Evolutionary conservation across 164 flowering plant species (phyloP).

Genomic region (Cinnamomum chago): DNA sequence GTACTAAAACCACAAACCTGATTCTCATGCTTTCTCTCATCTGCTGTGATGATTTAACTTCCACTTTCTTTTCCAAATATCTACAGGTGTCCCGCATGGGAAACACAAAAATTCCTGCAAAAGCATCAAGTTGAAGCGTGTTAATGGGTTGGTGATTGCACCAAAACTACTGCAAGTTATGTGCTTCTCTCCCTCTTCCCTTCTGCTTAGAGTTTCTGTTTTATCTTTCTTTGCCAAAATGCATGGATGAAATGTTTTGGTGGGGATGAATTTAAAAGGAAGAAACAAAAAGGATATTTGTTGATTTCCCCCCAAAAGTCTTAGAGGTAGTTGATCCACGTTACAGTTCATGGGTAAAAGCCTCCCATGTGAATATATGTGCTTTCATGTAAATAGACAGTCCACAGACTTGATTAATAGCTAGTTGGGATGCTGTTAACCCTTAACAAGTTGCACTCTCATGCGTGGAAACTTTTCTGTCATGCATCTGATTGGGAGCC

Average conservation of each 20-base stretch:
- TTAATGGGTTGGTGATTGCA: not conserved
- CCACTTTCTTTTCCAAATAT: not conserved
- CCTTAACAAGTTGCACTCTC: too few relatives aligned
- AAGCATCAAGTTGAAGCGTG: not conserved
- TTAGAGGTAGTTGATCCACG: not conserved
- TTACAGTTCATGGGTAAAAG: not conserved
- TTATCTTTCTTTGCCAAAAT: not conserved
- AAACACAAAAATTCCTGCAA: not conserved
- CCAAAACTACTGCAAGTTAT: not conserved
- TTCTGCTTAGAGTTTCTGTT: not conserved
- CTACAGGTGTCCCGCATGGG: constrained; percentile 8
- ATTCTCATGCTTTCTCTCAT: not conserved
- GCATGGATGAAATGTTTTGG: not conserved
- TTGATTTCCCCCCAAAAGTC: not conserved
- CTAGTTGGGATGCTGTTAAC: not conserved
- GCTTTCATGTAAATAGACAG: not conserved
- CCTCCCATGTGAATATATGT: not conserved
- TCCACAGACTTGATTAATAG: not conserved
- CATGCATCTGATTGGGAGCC: too few relatives aligned
- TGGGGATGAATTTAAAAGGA: not conserved
- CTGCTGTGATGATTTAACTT: not conserved
- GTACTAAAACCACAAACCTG: constrained; percentile 13
- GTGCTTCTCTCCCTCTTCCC: not conserved
- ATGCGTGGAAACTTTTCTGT: too few relatives aligned
- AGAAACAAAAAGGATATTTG: not conserved